Conservation (phyloP, 2,329 filamentous ascomycete genomes). For the Apiospora hydei region DNA sequence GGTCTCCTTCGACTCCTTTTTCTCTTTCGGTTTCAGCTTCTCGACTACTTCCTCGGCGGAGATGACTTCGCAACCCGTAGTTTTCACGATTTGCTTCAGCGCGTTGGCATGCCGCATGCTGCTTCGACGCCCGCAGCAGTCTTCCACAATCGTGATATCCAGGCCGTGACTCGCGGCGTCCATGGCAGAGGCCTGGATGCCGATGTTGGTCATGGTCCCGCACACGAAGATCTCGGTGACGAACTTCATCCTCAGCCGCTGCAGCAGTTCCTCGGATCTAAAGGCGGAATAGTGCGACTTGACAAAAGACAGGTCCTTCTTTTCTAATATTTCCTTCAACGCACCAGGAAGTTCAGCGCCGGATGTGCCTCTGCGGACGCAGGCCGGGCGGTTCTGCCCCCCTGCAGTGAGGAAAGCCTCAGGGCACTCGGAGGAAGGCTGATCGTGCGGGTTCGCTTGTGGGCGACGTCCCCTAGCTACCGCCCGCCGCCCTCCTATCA, state of each 20-base stretch:
- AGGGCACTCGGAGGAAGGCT: conserved; percentile 33
- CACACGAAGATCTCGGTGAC: conserved; percentile 91
- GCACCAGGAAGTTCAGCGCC: conserved; percentile 55
- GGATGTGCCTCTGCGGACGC: conserved; percentile 52
- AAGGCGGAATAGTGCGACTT: conserved; percentile 94
- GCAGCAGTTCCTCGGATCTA: conserved; percentile 74
- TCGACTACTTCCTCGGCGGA: conserved; percentile 2
- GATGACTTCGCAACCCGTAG: conserved; percentile 75
- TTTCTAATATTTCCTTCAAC: conserved; percentile 53
- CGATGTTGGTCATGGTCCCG: conserved; percentile 85
- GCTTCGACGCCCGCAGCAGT: conserved; percentile 84
- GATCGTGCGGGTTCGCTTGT: conserved; percentile 38
- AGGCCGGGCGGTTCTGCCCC: conserved; percentile 43
- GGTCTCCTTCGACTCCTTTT: background rate
- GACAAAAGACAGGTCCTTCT: conserved; percentile 58
- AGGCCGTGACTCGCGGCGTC: conserved; percentile 90
- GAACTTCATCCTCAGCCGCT: conserved; percentile 81
- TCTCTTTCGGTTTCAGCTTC: conserved; percentile 30
- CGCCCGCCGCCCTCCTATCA: conserved; percentile 28
- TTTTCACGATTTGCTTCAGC: conserved; percentile 72
- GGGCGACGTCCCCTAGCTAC: conserved; percentile 35
- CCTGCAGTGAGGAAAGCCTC: conserved; percentile 51
- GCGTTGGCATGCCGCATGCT: conserved; percentile 74
- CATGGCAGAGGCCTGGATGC: conserved; percentile 88
- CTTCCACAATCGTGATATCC: conserved; percentile 84